Evolutionary conservation across 1,139 yeast species (phyloP), one percentile per base, ranked within the genome.

Genomic region (Casaregolazyma lundiana): DNA sequence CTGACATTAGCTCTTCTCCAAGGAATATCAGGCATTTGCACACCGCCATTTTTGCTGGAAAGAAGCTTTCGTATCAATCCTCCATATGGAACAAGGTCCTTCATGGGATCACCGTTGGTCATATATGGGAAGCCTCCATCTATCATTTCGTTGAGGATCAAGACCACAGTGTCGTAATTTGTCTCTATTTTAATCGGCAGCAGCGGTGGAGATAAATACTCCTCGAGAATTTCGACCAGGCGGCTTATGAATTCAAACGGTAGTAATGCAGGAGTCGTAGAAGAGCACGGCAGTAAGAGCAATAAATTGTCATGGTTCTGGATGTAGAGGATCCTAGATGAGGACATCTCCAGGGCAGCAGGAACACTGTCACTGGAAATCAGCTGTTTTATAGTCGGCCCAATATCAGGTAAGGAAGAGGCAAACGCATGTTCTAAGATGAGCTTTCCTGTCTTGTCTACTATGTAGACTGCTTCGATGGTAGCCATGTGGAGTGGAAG

Each of bases 71-170:
- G 54, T 9, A 67, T 50, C 7, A 64, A 47, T 4, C 66, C 63
- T 7, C 62, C 61, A 37, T 73, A 72, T n/a, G 95, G 95, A 0
- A 89, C 80, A 16, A 82, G 65, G 47, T 84, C 94, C 46, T 80
- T 71, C 37, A 90, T 65, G 44, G 79, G 75, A 61, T 88, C 89
- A 44, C 80, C 70, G 54, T 88, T 96, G 0, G 90, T 81, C 43
- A 77, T 71, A 53, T 77, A 76, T 0, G 96, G 95, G 19, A 74
- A 71, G 1, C 94, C 92, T 41, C 80, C 82, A 56, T 87, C 95
- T 19, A 89, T 62, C 80, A 87, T 78, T 58, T 86, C 86, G 54
- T 80, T 77, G 54, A 80, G 58, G 47, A 80, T 55, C 54, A 85
- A 67, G 39, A 83, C 74, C 51, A 86, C 67, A 3, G 84, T 75